A percentile compares a stretch with the other conserved stretches of the same genome.
Conservation (phyloP, 2,329 filamentous ascomycete genomes). For the Sporothrix inflata region DNA sequence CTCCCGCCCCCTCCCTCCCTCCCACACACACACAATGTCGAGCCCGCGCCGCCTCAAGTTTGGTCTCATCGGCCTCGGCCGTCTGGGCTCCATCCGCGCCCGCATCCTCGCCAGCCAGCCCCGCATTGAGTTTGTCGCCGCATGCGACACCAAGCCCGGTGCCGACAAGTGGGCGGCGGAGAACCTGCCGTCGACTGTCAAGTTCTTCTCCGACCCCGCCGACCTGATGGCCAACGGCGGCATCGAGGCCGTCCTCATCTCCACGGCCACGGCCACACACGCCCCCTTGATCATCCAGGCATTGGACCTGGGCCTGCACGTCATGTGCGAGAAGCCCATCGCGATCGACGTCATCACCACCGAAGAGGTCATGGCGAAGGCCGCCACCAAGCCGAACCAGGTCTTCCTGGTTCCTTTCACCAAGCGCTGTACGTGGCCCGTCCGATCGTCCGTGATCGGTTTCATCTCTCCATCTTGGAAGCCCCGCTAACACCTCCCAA, state of each 20-base stretch:
- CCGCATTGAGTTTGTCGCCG: conserved; percentile 38
- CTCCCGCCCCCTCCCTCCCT: neutral
- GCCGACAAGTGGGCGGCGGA: conserved; percentile 39
- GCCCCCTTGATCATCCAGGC: conserved; percentile 37
- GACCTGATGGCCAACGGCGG: conserved; percentile 39
- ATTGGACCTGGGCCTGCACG: conserved; percentile 34
- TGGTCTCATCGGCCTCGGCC: conserved; percentile 38
- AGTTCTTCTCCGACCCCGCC: conserved; percentile 37
- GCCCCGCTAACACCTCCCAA: too few species aligned
- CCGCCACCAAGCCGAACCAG: conserved; percentile 23
- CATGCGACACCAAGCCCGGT: conserved; percentile 27
- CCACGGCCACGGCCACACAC: conserved; percentile 40
- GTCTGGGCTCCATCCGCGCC: conserved; percentile 40
- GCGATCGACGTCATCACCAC: conserved; percentile 21
- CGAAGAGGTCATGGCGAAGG: conserved; percentile 27
- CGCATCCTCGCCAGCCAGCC: conserved; percentile 43
- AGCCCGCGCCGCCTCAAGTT: conserved; percentile 25
- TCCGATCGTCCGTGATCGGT: too few species aligned
- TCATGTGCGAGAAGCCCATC: conserved; percentile 28
- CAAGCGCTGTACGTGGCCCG: conserved; percentile 24
- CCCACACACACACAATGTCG: conserved; percentile 21
- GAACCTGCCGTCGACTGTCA: conserved; percentile 38
- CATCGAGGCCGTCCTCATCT: conserved; percentile 39
- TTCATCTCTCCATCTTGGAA: too few species aligned
- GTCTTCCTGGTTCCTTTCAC: conserved; percentile 27